Evolutionary conservation across 2,329 filamentous ascomycete genomes (phyloP), one percentile per base, ranked within the genome.

Genomic region (Apiospora rasikravindrae): DNA sequence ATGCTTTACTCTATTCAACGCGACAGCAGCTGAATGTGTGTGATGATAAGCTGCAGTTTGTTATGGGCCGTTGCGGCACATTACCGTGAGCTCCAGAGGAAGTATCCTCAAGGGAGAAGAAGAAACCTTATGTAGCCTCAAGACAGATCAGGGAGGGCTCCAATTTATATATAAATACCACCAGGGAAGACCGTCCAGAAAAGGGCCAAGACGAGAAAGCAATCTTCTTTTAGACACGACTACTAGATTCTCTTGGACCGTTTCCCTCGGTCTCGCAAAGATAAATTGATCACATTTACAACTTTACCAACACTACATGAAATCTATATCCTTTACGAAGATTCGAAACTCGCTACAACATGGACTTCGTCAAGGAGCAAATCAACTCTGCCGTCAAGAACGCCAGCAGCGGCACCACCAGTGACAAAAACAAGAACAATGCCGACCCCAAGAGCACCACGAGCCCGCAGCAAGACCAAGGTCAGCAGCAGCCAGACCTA

Each of bases 361-460:
- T 64, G 57, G 57, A 64, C 1, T 64, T 40, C 22, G 29, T 40
- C 57, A 64, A 64, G 57, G 33, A 64, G 57, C 57, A 61, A n/a
- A 37, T 64, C 33, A 40, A 10, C 29, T 64, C 57, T 2, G 57
- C 57, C 33, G 57, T 40, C 57, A 40, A 64, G 57, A 40, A 40
- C 29, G 29, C 33, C 57, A 40, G 57, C 57, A 33, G 29, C 26
- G 33, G 26, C 53, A 61, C 7, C 29, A 40, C 57, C 57, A 40
- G 40, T 2, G 26, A 33, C 14, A 33, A 57, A 13, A 29, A 10
- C 26, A 57, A 19, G 6, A 33, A 33, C 26, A 19, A 19, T 4
- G 57, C 0, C 19, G 33, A 40, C 29, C 57, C 33, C 33, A 40
- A 40, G 22, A 64, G 57, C 7, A 16, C 29, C 57, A 16, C 19